A percentile compares a stretch with the other conserved stretches of the same genome.
Evolutionary conservation across 2,329 filamentous ascomycete genomes (phyloP).

Genomic region (Cryphonectria naterciae): DNA sequence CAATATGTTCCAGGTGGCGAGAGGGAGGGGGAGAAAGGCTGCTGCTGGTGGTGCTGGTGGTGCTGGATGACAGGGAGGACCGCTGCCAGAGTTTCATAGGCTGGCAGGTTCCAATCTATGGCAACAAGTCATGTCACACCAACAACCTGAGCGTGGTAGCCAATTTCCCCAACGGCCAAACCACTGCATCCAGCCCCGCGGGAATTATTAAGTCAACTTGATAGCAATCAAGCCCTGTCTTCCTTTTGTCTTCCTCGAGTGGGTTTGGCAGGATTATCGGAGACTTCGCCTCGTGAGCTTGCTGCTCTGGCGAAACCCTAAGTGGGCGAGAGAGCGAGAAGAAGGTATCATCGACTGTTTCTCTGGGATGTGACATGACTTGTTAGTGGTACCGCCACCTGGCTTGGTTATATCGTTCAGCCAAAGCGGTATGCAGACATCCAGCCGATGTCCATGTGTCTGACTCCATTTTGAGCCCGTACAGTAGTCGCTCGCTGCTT

Average conservation of each 20-base stretch:
- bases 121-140: neutral
- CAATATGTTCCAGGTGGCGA: neutral
- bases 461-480: constrained; percentile 4
- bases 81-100: constrained; percentile 2
- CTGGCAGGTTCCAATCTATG: neutral
- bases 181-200: neutral
- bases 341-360: neutral
- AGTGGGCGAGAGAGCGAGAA: neutral
- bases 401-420: neutral
- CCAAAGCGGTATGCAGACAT: constrained; percentile 1
- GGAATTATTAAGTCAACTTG: neutral
- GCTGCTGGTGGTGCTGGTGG: neutral
- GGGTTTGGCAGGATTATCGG: neutral
- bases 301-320: neutral
- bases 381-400: neutral
- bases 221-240: neutral
- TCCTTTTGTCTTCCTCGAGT: neutral
- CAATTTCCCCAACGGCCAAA: neutral
- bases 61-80: neutral
- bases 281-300: neutral
- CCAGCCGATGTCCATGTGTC: constrained; percentile 6
- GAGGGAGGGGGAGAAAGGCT: neutral
- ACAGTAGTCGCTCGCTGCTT: constrained; percentile 5
- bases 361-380: neutral
- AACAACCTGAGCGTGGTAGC: neutral